Percentiles rank a stretch among this genome's conserved stretches.
These are phyloP conservation scores for Penicillium flavigenum DNA, from an alignment of 495 filamentous ascomycete genomes.

Conservation along the genomic window DNA sequence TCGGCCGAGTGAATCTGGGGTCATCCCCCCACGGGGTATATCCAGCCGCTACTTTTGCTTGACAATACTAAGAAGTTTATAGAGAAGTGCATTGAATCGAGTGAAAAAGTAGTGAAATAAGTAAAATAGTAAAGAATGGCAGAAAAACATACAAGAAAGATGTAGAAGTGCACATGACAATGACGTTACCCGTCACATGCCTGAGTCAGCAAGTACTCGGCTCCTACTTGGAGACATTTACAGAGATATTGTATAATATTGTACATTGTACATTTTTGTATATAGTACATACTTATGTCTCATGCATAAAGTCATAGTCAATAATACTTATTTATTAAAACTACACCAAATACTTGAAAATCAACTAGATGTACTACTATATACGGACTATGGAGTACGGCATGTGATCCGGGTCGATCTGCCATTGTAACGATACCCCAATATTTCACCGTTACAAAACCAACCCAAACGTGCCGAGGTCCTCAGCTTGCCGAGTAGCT, in stretches of 20 bases:
- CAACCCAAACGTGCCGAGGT: slow-evolving; percentile 47
- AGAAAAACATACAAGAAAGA: neutral
- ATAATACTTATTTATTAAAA: no score
- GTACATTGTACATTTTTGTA: no score
- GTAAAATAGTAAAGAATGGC: neutral
- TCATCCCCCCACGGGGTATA: slow-evolving; percentile 6
- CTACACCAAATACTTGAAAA: no score
- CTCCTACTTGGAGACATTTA: no score
- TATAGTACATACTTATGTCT: neutral
- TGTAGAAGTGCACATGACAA: slow-evolving; percentile 19
- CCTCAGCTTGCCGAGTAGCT: slow-evolving; percentile 42
- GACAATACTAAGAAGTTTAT: neutral
- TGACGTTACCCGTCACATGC: slow-evolving; percentile 37
- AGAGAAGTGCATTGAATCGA: neutral
- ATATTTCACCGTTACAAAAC: slow-evolving; percentile 18
- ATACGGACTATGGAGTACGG: slow-evolving; percentile 14
- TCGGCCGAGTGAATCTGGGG: slow-evolving; percentile 15
- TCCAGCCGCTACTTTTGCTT: slow-evolving; percentile 5
- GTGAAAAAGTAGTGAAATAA: neutral
- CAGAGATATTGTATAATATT: no score
- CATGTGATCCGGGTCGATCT: slow-evolving; percentile 40
- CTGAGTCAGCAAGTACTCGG: slow-evolving; percentile 34
- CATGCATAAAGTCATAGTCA: neutral
- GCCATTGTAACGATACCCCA: slow-evolving; percentile 31
- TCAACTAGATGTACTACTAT: no score